A percentile compares a stretch with the other conserved stretches of the same genome.
These are phyloP conservation scores for Alternaria longipes DNA, from an alignment of 2,329 filamentous ascomycete species.

Conservation along the genomic window DNA sequence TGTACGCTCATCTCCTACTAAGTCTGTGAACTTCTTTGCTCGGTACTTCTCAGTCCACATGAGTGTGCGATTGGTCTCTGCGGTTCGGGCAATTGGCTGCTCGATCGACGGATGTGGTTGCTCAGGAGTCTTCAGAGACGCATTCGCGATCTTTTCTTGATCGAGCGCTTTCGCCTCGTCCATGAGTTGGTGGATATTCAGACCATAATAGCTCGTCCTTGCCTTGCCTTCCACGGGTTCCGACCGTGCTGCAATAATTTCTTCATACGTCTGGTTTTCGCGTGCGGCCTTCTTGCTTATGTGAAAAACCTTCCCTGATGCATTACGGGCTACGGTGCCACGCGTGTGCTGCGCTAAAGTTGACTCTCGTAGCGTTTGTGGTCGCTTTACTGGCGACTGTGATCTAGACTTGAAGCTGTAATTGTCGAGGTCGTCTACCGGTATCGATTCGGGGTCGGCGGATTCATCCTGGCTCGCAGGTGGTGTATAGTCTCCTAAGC, in stretches of 20 bases:
- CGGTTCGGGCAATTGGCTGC: conserved; percentile 28
- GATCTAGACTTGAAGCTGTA: conserved; percentile 38
- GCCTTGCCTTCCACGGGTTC: conserved; percentile 70
- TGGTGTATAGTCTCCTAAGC: conserved; percentile 41
- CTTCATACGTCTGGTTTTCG: conserved; percentile 66
- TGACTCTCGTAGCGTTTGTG: conserved; percentile 20
- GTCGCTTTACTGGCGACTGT: conserved; percentile 37
- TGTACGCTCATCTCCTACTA: conserved; percentile 93
- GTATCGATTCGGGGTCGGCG: conserved; percentile 40
- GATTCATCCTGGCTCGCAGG: conserved; percentile 47
- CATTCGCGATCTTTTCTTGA: conserved; percentile 49
- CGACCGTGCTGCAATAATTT: conserved; percentile 73
- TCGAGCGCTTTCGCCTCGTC: conserved; percentile 73
- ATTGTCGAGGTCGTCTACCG: conserved; percentile 40
- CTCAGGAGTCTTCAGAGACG: conserved; percentile 31
- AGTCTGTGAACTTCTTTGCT: conserved; percentile 87
- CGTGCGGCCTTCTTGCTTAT: conserved; percentile 64
- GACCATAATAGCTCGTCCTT: conserved; percentile 84
- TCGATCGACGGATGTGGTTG: conserved; percentile 53
- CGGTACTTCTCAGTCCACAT: conserved; percentile 99
- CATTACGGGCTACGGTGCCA: conserved; percentile 54
- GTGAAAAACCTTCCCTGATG: conserved; percentile 65
- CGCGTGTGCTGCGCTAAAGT: conserved; percentile 28
- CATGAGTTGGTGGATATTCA: conserved; percentile 87
- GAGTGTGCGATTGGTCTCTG: conserved; percentile 58